Evolutionary conservation across 1,139 yeast genomes (phyloP).

Genomic region (Debaryomycetaceae sp.): DNA sequence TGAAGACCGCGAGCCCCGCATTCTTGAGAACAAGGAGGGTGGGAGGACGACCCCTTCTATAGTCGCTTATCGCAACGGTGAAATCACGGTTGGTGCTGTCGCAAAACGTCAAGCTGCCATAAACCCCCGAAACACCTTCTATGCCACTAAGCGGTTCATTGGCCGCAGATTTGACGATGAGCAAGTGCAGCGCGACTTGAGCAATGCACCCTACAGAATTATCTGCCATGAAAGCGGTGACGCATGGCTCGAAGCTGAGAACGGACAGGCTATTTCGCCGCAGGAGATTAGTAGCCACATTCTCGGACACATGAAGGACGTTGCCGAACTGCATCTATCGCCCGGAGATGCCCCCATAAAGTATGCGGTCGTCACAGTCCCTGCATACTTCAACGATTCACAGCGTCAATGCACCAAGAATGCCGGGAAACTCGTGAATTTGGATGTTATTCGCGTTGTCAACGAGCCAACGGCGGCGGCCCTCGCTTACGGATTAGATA

Average conservation of each 20-base stretch:
- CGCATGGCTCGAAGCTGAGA: slow-evolving; percentile 43
- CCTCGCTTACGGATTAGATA: slow-evolving; percentile 62
- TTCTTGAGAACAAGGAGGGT: slow-evolving; percentile 61
- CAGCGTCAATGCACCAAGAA: slow-evolving; percentile 71
- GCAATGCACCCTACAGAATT: slow-evolving; percentile 44
- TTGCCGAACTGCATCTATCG: slow-evolving; percentile 40
- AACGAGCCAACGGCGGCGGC: slow-evolving; percentile 84
- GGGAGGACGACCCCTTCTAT: slow-evolving; percentile 64
- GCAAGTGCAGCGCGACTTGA: slow-evolving; percentile 55
- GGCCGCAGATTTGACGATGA: slow-evolving; percentile 55
- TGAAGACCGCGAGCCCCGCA: slow-evolving; percentile 38
- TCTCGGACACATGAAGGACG: slow-evolving; percentile 41
- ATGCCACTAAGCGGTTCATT: slow-evolving; percentile 63
- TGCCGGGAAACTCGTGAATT: slow-evolving; percentile 58
- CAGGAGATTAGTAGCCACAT: slow-evolving; percentile 46
- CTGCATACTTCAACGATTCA: slow-evolving; percentile 71
- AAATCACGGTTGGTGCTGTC: slow-evolving; percentile 43
- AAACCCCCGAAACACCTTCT: slow-evolving; percentile 60
- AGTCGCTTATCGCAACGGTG: slow-evolving; percentile 40
- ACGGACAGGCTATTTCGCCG: slow-evolving; percentile 34
- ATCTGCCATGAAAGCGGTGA: slow-evolving; percentile 46
- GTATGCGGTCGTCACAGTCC: slow-evolving; percentile 69
- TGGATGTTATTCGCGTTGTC: slow-evolving; percentile 57
- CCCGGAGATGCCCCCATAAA: slow-evolving; percentile 17
- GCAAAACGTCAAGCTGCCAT: slow-evolving; percentile 61